phyloP scores from a whole-genome alignment of 202 grass and related monocot genomes.

The Schoenoplectus triqueter region DNA sequence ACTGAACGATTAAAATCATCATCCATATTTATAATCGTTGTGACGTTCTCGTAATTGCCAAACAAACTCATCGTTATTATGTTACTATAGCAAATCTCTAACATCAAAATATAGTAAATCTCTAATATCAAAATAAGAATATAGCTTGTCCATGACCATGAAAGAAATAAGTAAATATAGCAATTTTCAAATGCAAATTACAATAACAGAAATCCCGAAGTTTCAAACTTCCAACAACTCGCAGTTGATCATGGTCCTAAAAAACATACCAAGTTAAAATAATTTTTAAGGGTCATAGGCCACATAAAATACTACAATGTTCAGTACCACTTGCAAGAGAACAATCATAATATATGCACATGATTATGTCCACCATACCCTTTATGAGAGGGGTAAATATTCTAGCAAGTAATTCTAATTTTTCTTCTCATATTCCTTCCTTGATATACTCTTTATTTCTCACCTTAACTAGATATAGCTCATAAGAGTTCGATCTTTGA shows the following conservation, averaged over 20 bases:
- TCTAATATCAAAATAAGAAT: neutral
- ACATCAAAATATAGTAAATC: neutral
- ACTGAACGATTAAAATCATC: no score
- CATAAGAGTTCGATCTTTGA: no score
- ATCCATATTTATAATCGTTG: neutral
- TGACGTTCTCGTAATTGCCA: neutral
- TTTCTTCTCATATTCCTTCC: conserved; percentile 17
- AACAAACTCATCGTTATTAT: neutral
- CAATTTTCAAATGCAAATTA: neutral
- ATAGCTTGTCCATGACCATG: neutral
- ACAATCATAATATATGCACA: neutral
- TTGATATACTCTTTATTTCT: neutral
- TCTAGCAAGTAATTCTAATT: neutral
- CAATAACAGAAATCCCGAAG: neutral
- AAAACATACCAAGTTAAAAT: neutral
- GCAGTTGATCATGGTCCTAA: neutral
- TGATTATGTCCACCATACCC: neutral
- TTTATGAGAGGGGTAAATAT: neutral
- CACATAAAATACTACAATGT: conserved; percentile 18
- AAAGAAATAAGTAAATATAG: neutral
- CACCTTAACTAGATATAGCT: neutral
- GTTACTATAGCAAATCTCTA: neutral
- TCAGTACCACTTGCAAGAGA: neutral
- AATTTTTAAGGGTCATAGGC: neutral
- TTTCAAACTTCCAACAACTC: neutral